Percentiles rank a stretch among this genome's conserved stretches.
phyloP scores from a whole-genome alignment of 306 rosid genomes.

The Parietaria judaica region DNA sequence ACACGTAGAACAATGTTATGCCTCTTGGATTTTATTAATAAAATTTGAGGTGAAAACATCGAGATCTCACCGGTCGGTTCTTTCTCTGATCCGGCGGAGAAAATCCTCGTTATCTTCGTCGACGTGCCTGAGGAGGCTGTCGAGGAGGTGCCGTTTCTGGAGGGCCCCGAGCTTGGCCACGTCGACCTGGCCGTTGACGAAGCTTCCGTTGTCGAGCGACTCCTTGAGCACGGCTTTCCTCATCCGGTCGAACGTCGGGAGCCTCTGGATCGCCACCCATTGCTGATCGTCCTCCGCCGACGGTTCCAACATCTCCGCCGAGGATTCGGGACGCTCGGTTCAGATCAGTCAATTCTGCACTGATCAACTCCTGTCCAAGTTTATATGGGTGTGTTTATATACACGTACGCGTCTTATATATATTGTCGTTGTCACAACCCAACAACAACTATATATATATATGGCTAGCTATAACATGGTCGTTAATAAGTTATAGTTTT shows the following conservation, averaged over 20 bases:
- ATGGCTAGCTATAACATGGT: no score
- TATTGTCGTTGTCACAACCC: no score
- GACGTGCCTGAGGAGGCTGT: slow-evolving; percentile 30
- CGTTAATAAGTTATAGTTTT: no score
- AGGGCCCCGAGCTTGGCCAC: slow-evolving; percentile 36
- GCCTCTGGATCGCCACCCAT: slow-evolving; percentile 80
- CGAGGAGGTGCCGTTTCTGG: slow-evolving; percentile 41
- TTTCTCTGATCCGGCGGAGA: slow-evolving; percentile 38
- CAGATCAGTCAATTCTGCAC: no score
- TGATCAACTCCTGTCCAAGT: no score
- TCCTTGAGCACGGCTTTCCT: slow-evolving; percentile 44
- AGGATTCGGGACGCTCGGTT: no score
- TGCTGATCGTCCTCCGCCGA: slow-evolving; percentile 42
- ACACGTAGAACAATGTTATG: no score
- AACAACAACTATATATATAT: no score
- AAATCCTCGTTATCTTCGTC: slow-evolving; percentile 64
- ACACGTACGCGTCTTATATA: no score
- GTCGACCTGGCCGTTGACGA: slow-evolving; percentile 44
- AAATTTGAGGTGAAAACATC: neutral
- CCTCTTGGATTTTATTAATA: neutral
- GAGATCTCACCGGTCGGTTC: slow-evolving; percentile 46
- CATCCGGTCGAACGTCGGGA: slow-evolving; percentile 69
- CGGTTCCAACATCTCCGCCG: slow-evolving; percentile 16
- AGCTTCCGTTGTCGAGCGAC: slow-evolving; percentile 39
- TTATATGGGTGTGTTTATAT: no score